These are phyloP conservation scores for Pythium diclinum DNA, from an alignment of 352 stramenopile genomes.

Conservation along the genomic window DNA sequence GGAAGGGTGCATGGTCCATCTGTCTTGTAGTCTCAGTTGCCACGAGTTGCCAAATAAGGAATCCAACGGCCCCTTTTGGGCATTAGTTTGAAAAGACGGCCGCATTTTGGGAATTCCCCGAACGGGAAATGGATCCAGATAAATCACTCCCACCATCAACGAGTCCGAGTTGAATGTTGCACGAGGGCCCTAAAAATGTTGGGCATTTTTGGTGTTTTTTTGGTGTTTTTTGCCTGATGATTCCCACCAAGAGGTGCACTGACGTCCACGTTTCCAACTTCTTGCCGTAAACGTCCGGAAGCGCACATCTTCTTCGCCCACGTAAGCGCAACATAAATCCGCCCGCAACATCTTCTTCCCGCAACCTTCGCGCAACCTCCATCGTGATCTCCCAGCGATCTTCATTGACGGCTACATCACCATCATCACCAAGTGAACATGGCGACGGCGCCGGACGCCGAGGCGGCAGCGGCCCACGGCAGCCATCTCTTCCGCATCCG, in stretches of 20 bases:
- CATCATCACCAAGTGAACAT: not conserved
- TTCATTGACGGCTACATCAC: not conserved
- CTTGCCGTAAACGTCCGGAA: not conserved
- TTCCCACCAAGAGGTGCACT: too few species aligned
- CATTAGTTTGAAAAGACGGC: too few species aligned
- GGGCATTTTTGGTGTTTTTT: too few species aligned
- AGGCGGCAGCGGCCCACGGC: slow-evolving; percentile 28
- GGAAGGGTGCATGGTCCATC: too few species aligned
- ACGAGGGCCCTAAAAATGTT: too few species aligned
- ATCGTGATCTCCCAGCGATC: not conserved
- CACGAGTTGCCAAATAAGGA: too few species aligned
- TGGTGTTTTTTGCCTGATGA: too few species aligned
- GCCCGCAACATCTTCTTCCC: not conserved
- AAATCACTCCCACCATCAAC: not conserved
- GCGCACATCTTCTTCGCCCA: too few species aligned
- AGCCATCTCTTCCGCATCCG: slow-evolving; percentile 76
- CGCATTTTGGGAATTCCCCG: too few species aligned
- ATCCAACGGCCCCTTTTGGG: too few species aligned
- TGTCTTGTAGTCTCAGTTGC: too few species aligned
- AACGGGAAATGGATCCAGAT: not conserved
- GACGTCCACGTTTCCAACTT: too few species aligned
- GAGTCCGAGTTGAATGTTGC: not conserved
- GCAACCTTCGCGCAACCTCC: not conserved
- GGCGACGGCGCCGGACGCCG: not conserved
- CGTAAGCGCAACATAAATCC: not conserved